Conservation (phyloP, 345 rosid species). For the Corchorus olitorius region DNA sequence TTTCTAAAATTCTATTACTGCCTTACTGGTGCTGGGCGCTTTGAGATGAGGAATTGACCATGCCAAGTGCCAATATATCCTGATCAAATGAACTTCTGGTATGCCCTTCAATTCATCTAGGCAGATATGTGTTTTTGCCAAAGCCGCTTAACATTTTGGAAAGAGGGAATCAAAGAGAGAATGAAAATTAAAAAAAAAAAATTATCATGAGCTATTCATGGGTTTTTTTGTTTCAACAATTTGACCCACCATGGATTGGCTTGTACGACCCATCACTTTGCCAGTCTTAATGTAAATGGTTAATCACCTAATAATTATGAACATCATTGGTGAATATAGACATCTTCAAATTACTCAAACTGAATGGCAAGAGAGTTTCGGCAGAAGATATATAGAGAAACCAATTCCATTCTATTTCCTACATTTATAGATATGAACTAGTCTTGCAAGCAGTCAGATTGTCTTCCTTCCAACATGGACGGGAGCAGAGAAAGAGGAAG, state of each 20-base stretch:
- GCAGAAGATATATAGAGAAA: neutral
- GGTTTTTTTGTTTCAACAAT: neutral
- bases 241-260: no score
- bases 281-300: no score
- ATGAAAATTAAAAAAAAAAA: no score
- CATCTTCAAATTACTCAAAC: neutral
- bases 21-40: no score
- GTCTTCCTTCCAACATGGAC: neutral
- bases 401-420: neutral
- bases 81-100: no score
- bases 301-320: no score
- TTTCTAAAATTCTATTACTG: neutral
- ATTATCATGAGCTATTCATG: neutral
- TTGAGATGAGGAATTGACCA: neutral
- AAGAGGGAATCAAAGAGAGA: neutral
- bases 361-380: neutral
- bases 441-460: neutral
- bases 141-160: neutral
- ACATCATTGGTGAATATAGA: no score
- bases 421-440: neutral
- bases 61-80: neutral
- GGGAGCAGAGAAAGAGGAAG: neutral
- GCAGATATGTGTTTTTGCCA: neutral
- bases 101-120: neutral
- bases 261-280: no score